A percentile compares a stretch with the other conserved stretches of the same genome.
Evolutionary conservation across 768 basidiomycete species (phyloP).

Genomic region (Dioszegia crocea): DNA sequence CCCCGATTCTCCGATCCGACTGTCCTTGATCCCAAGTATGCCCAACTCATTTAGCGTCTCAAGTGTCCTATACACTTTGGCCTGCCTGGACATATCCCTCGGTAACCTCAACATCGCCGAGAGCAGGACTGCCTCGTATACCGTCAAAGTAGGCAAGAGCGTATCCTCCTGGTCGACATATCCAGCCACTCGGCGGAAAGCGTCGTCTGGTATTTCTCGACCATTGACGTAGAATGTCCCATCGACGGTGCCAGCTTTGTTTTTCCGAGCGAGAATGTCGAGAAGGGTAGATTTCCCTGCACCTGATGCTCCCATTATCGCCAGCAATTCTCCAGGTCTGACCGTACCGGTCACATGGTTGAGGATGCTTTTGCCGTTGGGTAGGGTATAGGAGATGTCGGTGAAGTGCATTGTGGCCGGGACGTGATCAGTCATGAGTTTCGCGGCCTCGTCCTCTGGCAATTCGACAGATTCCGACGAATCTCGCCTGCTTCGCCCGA

Average conservation of each 20-base stretch:
- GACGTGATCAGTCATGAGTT: conserved; percentile 88
- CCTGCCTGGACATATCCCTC: conserved; percentile 87
- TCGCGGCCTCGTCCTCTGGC: conserved; percentile 73
- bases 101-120: conserved; percentile 86
- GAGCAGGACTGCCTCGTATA: conserved; percentile 95
- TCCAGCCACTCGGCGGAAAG: conserved; percentile 79
- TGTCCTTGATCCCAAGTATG: conserved; percentile 82
- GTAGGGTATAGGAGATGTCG: conserved; percentile 71
- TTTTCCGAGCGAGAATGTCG: conserved; percentile 88
- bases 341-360: conserved; percentile 75
- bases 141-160: conserved; percentile 91
- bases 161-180: conserved; percentile 99
- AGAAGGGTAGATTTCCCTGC: conserved; percentile 95
- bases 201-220: conserved; percentile 61
- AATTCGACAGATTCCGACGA: conserved; percentile 56
- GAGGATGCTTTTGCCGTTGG: conserved; percentile 64
- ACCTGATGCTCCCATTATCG: conserved; percentile 94
- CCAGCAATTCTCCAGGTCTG: conserved; percentile 84
- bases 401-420: conserved; percentile 91
- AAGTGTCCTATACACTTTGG: conserved; percentile 89
- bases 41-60: conserved; percentile 97
- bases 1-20: conserved; percentile 80
- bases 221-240: conserved; percentile 85
- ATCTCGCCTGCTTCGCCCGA: conserved; percentile 66
- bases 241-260: conserved; percentile 72